phyloP scores from a whole-genome alignment of 495 filamentous ascomycete species.

The Aspergillus affinis region DNA sequence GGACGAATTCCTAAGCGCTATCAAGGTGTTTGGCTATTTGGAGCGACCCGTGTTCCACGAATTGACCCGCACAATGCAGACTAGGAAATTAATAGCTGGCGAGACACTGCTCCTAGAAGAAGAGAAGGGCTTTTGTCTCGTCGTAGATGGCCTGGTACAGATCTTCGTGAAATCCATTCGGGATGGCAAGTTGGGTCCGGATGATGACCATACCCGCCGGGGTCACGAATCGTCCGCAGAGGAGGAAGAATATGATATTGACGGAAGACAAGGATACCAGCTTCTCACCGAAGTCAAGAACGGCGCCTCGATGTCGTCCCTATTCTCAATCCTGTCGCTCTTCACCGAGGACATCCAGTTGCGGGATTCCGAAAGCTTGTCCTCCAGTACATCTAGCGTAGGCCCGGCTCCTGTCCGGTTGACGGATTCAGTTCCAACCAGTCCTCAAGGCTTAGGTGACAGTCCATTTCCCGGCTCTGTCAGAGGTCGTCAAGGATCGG shows the following conservation, averaged over 20 bases:
- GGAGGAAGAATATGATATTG: slow-evolving; percentile 59
- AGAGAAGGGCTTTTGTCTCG: slow-evolving; percentile 96
- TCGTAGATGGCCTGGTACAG: slow-evolving; percentile 95
- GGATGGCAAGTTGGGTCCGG: slow-evolving; percentile 41
- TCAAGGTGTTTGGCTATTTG: slow-evolving; percentile 97
- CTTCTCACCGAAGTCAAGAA: slow-evolving; percentile 97
- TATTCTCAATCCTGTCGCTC: slow-evolving; percentile 94
- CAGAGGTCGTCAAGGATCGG: slow-evolving; percentile 22
- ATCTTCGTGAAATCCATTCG: slow-evolving; percentile 94
- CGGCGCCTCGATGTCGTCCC: slow-evolving; percentile 94
- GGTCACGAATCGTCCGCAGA: slow-evolving; percentile 51
- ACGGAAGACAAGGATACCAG: slow-evolving; percentile 79
- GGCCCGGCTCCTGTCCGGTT: slow-evolving; percentile 32
- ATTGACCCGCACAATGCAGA: slow-evolving; percentile 96
- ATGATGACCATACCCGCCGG: slow-evolving; percentile 23
- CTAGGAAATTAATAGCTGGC: slow-evolving; percentile 89
- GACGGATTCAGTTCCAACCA: slow-evolving; percentile 46
- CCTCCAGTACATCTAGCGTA: slow-evolving; percentile 44
- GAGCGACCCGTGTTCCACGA: slow-evolving; percentile 97
- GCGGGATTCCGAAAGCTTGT: slow-evolving; percentile 51
- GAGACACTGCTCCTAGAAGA: slow-evolving; percentile 94
- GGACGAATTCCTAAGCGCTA: slow-evolving; percentile 97
- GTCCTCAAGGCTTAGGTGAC: slow-evolving; percentile 41
- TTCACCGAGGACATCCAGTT: slow-evolving; percentile 95
- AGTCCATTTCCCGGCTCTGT: slow-evolving; percentile 28